Base-by-base conservation (phyloP, 352 stramenopile species). In the Phytophthora ramorum region DNA sequence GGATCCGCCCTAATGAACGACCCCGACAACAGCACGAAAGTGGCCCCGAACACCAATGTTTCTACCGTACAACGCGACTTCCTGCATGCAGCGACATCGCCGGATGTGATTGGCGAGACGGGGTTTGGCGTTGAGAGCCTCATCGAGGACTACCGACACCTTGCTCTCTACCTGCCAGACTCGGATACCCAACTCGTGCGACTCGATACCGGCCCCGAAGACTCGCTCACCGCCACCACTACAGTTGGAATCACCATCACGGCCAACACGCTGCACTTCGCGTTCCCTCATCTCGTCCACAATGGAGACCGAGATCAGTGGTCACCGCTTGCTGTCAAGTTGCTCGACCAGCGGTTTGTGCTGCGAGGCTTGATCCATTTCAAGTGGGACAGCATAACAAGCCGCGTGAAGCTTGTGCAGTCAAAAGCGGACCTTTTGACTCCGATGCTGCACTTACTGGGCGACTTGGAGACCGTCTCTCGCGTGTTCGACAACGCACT, bases 381-480 rank as follows among this genome's bases (percentile, higher is more conserved):
- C 22, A 24, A 24, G 22, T 24, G 22, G 22, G 22, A 24, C 22
- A 24, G 22, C 3, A 3, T 24, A 24, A 24, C 22, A 24, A 24
- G 22, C 22, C 22, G 22, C 22, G 22, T 24, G 22, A 24, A 24
- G 22, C 22, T 24, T 26, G 7, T 63, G 20, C 43, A 63, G 13
- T 12, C 32, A 2, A 38, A 28, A 35, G 7, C 44, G 12, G 56
- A 63, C 41, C 16, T 63, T 7, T 17, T 56, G 20, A 63, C 56
- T 7, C 56, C 56, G 35, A 32, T 63, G 34, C 32, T 63, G n/a
- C 13, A 50, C 22, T 17, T 50, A 34, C 16, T 63, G 2, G 45
- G 35, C n/a, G 26, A 49, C n/a, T 43, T 63, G 22, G 13, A 63
- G 28, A 32, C 16, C 16, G 32, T 63, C 7, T 37, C 44, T 13